Conservation (phyloP, 495 filamentous ascomycete genomes). For the Terfezia claveryi region DNA sequence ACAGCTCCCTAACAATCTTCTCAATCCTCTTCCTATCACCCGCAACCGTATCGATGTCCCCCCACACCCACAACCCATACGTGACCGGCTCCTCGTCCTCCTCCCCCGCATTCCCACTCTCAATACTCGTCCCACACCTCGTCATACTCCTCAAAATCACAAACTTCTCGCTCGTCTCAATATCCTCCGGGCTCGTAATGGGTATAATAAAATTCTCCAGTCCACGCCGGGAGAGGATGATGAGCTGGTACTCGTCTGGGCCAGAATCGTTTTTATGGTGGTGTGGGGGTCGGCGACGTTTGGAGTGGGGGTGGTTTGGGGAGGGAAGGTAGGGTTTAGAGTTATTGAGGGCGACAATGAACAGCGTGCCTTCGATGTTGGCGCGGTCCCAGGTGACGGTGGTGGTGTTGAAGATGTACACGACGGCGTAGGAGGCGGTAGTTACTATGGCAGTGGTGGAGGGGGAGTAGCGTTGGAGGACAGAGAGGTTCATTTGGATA, state of each 20-base stretch:
- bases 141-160: slow-evolving; percentile 10
- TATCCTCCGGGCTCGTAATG: slow-evolving; percentile 11
- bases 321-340: slow-evolving; percentile 32
- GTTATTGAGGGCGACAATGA: slow-evolving; percentile 7
- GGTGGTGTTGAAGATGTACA: not conserved
- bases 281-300: slow-evolving; percentile 39
- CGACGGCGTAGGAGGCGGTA: not conserved
- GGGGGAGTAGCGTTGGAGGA: not conserved
- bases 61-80: slow-evolving; percentile 15
- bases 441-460: not conserved
- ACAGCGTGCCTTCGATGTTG: slow-evolving; percentile 12
- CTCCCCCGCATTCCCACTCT: not conserved
- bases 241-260: slow-evolving; percentile 21
- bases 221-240: slow-evolving; percentile 21
- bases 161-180: slow-evolving; percentile 15
- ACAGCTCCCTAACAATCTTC: slow-evolving; percentile 8
- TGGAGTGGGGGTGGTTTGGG: slow-evolving; percentile 60
- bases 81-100: slow-evolving; percentile 4
- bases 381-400: slow-evolving; percentile 8
- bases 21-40: slow-evolving; percentile 9
- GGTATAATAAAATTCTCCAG: slow-evolving; percentile 21
- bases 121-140: not conserved
- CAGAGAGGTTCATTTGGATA: not conserved
- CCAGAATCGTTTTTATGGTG: slow-evolving; percentile 18
- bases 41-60: slow-evolving; percentile 1